These are phyloP conservation scores for Barnettozyma vustinii DNA, from an alignment of 805 yeast species.

Conservation along the genomic window DNA sequence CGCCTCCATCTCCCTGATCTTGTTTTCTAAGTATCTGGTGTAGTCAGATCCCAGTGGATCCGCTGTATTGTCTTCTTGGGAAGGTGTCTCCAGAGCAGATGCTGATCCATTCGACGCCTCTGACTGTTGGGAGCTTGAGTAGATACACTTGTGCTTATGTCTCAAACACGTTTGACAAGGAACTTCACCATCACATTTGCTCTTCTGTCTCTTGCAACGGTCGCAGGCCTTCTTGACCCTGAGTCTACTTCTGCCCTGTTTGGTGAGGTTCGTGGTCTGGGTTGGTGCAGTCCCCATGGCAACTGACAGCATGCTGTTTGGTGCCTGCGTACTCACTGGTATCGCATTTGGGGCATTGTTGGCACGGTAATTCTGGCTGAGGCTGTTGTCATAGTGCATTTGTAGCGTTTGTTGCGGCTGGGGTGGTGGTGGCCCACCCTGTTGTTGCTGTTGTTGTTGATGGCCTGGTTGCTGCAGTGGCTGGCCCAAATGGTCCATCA, in stretches of 20 bases:
- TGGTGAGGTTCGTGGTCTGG: conserved; percentile 3
- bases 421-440: conserved; percentile 1
- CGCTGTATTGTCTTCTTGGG: neutral
- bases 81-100: neutral
- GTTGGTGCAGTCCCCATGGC: neutral
- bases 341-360: neutral
- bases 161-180: conserved; percentile 45
- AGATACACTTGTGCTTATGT: conserved; percentile 12
- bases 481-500: conserved; percentile 16
- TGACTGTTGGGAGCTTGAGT: neutral
- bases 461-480: conserved; percentile 19
- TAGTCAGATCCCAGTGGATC: conserved; percentile 15
- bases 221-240: conserved; percentile 52
- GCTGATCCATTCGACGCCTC: neutral
- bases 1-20: conserved; percentile 35
- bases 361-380: neutral
- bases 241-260: conserved; percentile 6
- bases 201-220: conserved; percentile 49
- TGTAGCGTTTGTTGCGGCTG: conserved; percentile 3
- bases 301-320: neutral
- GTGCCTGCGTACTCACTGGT: neutral
- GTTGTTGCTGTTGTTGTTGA: conserved; percentile 9
- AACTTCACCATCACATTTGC: conserved; percentile 48
- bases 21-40: conserved; percentile 33
- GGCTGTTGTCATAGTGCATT: neutral